A percentile compares a stretch with the other conserved stretches of the same genome.
These are phyloP conservation scores for Colletotrichum tropicale DNA, from an alignment of 2,329 filamentous ascomycete species.

Conservation along the genomic window DNA sequence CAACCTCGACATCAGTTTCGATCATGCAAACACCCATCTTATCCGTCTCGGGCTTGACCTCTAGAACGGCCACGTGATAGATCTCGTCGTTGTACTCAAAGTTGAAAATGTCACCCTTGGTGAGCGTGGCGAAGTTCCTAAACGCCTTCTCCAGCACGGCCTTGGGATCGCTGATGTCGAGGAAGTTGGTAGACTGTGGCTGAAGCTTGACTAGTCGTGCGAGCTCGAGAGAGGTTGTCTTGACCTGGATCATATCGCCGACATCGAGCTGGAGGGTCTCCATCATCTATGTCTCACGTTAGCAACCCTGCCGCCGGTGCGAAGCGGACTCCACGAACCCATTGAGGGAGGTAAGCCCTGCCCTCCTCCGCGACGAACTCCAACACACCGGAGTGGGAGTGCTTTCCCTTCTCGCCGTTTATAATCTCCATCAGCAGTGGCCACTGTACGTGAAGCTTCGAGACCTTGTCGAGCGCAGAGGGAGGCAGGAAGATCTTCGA, in stretches of 20 bases:
- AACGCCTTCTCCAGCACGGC: conserved; percentile 97
- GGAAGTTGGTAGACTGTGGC: conserved; percentile 89
- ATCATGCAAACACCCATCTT: conserved; percentile 92
- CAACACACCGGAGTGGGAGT: conserved; percentile 91
- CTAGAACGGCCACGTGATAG: conserved; percentile 91
- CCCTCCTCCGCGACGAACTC: conserved; percentile 99
- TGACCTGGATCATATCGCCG: conserved; percentile 92
- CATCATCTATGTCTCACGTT: conserved; percentile 73
- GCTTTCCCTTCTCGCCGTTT: conserved; percentile 80
- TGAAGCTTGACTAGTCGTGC: conserved; percentile 96
- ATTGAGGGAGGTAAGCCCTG: conserved; percentile 93
- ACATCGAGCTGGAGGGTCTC: conserved; percentile 86
- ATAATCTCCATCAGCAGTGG: conserved; percentile 96
- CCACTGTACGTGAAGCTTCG: conserved; percentile 93
- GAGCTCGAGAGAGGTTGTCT: conserved; percentile 89
- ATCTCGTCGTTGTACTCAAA: conserved; percentile 96
- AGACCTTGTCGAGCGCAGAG: conserved; percentile 95
- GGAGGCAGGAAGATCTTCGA: conserved; percentile 98
- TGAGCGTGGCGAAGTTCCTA: conserved; percentile 92
- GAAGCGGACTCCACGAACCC: conserved; percentile 60
- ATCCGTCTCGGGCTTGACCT: conserved; percentile 84
- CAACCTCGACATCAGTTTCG: conserved; percentile 95
- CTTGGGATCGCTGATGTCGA: conserved; percentile 96
- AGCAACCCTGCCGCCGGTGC: not conserved
- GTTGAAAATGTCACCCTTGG: conserved; percentile 92